phyloP scores from a whole-genome alignment of 2,329 filamentous ascomycete genomes.

The Alternaria sp. region DNA sequence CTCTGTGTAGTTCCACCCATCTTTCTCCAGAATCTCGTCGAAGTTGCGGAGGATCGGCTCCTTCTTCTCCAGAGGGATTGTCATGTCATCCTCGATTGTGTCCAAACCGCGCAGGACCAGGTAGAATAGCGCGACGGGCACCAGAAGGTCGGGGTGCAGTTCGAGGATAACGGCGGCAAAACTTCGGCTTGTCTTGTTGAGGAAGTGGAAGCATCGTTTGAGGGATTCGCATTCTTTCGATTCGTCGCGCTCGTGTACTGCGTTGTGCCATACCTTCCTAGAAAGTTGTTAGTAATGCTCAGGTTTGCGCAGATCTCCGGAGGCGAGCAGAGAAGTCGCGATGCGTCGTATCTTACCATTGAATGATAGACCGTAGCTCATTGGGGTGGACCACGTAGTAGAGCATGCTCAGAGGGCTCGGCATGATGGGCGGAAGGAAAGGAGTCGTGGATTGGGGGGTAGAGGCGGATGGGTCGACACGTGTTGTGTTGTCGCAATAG shows the following conservation, averaged over 20 bases:
- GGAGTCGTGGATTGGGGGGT: slow-evolving; percentile 16
- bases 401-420: slow-evolving; percentile 58
- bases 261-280: slow-evolving; percentile 97
- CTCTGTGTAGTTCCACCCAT: slow-evolving; percentile 88
- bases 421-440: slow-evolving; percentile 38
- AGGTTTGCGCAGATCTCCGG: neutral
- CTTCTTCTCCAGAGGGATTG: slow-evolving; percentile 79
- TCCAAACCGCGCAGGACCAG: slow-evolving; percentile 89
- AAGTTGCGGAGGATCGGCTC: slow-evolving; percentile 86
- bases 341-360: slow-evolving; percentile 70
- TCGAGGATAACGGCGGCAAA: slow-evolving; percentile 95
- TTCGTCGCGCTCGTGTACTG: slow-evolving; percentile 82
- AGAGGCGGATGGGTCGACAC: slow-evolving; percentile 7
- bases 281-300: slow-evolving; percentile 14
- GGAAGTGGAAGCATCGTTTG: slow-evolving; percentile 82
- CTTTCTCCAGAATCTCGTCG: slow-evolving; percentile 75
- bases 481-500: slow-evolving; percentile 3
- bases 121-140: slow-evolving; percentile 92
- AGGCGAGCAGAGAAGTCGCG: neutral
- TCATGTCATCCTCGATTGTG: slow-evolving; percentile 99
- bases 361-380: slow-evolving; percentile 81
- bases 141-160: slow-evolving; percentile 89
- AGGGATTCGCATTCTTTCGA: slow-evolving; percentile 76
- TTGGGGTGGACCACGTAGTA: slow-evolving; percentile 79
- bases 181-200: slow-evolving; percentile 88